Percentiles rank a stretch among this genome's conserved stretches.
These are phyloP conservation scores for Dunaliella salina DNA, from an alignment of 163 green algal species.

Conservation along the genomic window DNA sequence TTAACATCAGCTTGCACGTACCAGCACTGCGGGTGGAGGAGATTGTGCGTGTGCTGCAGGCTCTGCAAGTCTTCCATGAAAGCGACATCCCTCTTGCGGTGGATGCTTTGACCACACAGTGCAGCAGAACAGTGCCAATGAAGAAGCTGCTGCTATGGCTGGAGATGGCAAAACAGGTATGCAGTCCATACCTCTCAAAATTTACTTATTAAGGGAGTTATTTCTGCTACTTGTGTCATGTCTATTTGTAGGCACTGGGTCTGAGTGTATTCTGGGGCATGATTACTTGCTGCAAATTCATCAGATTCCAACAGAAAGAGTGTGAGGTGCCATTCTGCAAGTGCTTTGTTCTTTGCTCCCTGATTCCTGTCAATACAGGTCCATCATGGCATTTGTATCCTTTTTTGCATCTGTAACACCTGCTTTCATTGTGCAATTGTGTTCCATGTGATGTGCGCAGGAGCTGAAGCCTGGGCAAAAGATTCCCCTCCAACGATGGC, in stretches of 20 bases:
- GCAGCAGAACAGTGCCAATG: slow-evolving; percentile 67
- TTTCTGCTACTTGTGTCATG: no score
- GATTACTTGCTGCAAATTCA: background rate
- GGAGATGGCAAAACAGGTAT: slow-evolving; percentile 79
- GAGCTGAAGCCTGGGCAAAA: slow-evolving; percentile 32
- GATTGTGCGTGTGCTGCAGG: slow-evolving; percentile 61
- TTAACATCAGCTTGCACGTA: slow-evolving; percentile 78
- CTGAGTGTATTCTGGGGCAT: no score
- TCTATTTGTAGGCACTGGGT: background rate
- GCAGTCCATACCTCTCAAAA: background rate
- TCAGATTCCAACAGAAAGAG: background rate
- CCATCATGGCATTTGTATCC: no score
- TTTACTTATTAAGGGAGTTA: no score
- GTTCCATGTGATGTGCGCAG: background rate
- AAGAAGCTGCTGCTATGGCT: slow-evolving; percentile 94
- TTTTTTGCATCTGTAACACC: no score
- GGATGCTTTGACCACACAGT: slow-evolving; percentile 32
- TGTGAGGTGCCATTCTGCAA: background rate
- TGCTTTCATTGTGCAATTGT: no score
- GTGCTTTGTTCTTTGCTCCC: background rate
- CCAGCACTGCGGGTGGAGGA: slow-evolving; percentile 60
- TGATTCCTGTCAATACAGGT: no score
- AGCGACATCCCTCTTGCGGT: slow-evolving; percentile 40
- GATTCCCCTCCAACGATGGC: slow-evolving; percentile 49
- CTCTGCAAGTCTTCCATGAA: slow-evolving; percentile 56